Conservation (phyloP, 2,329 filamentous ascomycete genomes). For the Ophiostoma australiae region DNA sequence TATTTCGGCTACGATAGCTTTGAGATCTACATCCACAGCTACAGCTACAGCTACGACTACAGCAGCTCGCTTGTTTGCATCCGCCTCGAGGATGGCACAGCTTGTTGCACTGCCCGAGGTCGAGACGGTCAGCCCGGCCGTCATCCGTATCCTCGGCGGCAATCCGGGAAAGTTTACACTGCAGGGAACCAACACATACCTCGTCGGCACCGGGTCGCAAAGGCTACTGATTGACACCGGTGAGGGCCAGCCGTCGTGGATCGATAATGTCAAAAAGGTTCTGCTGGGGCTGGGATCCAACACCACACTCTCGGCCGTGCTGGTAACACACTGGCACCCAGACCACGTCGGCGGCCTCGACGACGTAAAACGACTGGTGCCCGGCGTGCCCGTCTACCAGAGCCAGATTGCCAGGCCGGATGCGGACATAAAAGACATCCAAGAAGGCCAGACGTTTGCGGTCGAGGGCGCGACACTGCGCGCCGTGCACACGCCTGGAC, state of each 20-base stretch:
- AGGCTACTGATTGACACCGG: constrained; percentile 88
- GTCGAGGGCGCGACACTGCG: constrained; percentile 54
- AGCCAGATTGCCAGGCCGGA: constrained; percentile 39
- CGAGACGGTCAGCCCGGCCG: constrained; percentile 69
- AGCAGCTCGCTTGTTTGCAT: neutral
- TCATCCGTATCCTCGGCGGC: constrained; percentile 79
- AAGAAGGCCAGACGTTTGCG: constrained; percentile 47
- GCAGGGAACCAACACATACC: constrained; percentile 89
- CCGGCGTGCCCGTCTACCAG: constrained; percentile 59
- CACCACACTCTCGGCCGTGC: constrained; percentile 52
- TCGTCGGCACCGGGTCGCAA: constrained; percentile 67
- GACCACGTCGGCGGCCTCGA: constrained; percentile 83
- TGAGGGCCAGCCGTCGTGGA: constrained; percentile 73
- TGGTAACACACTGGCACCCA: constrained; percentile 89
- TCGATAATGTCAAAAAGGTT: constrained; percentile 56
- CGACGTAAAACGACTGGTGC: constrained; percentile 56
- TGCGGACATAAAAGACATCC: constrained; percentile 32
- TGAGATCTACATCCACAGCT: no score
- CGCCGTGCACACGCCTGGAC: constrained; percentile 63
- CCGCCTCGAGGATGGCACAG: constrained; percentile 37
- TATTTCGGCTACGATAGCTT: neutral
- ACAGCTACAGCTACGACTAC: neutral
- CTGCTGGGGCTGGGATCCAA: constrained; percentile 38
- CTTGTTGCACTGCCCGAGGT: constrained; percentile 65
- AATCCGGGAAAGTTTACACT: constrained; percentile 81